These are phyloP conservation scores for Colletotrichum spinosum DNA, from an alignment of 2,329 filamentous ascomycete species.

Conservation along the genomic window DNA sequence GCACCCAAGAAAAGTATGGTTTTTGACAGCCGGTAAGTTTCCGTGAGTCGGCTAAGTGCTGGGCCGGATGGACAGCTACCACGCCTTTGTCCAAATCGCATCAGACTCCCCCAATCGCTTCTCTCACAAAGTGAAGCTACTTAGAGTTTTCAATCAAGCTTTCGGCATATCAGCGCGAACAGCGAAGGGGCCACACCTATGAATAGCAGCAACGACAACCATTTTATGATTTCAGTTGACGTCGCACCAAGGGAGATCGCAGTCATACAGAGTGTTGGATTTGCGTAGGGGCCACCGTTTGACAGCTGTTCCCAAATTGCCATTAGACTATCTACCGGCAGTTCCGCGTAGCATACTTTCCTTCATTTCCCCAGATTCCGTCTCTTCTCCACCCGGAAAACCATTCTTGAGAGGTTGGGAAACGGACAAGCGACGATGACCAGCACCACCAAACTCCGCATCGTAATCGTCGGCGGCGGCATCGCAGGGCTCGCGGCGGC, in stretches of 20 bases:
- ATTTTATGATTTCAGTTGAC: conserved; percentile 21
- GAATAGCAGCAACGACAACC: conserved; percentile 6
- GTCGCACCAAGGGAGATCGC: conserved; percentile 10
- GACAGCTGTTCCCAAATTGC: too few species aligned
- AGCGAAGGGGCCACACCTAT: not conserved
- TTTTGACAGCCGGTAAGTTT: too few species aligned
- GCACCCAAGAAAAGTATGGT: too few species aligned
- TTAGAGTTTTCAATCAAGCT: not conserved
- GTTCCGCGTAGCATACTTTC: too few species aligned
- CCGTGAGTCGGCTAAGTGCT: too few species aligned
- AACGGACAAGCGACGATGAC: not conserved
- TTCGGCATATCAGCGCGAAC: conserved; percentile 11
- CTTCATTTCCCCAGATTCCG: not conserved
- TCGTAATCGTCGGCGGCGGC: conserved; percentile 28
- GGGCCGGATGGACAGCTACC: too few species aligned
- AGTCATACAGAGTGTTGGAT: not conserved
- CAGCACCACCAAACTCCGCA: conserved; percentile 16
- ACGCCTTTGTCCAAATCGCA: too few species aligned
- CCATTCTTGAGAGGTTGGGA: not conserved
- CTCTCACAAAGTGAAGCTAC: not conserved
- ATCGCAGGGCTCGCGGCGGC: conserved; percentile 31
- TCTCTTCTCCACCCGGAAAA: not conserved
- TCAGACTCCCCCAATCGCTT: not conserved
- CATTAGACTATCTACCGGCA: not conserved
- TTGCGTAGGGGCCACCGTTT: too few species aligned